Evolutionary conservation across 805 yeast genomes (phyloP).

Genomic region (Saccharomycopsis vini): DNA sequence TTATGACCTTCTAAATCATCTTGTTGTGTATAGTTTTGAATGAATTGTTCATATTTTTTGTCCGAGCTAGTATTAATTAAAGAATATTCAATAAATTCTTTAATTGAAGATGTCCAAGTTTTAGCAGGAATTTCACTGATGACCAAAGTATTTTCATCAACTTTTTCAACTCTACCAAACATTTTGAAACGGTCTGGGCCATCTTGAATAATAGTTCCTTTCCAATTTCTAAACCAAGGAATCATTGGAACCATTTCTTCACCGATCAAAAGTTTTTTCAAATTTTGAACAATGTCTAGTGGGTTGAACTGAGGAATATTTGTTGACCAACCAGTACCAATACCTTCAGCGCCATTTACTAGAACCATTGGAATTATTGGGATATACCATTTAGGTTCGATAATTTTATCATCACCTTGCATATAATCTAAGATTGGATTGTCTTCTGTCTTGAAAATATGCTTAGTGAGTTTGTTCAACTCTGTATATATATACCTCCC

Average conservation of each 20-base stretch:
- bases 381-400: slow-evolving; percentile 91
- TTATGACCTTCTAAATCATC: slow-evolving; percentile 67
- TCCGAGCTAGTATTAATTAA: slow-evolving; percentile 48
- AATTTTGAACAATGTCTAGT: slow-evolving; percentile 63
- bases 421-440: slow-evolving; percentile 68
- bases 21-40: slow-evolving; percentile 45
- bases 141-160: slow-evolving; percentile 71
- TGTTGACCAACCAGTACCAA: slow-evolving; percentile 99
- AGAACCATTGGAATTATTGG: slow-evolving; percentile 94
- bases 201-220: slow-evolving; percentile 61
- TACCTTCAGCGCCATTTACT: slow-evolving; percentile 95
- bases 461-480: slow-evolving; percentile 63
- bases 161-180: slow-evolving; percentile 71
- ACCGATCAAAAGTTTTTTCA: slow-evolving; percentile 63
- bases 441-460: slow-evolving; percentile 71
- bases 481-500: slow-evolving; percentile 93
- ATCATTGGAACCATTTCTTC: slow-evolving; percentile 63
- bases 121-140: slow-evolving; percentile 90
- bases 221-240: slow-evolving; percentile 98
- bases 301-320: slow-evolving; percentile 89
- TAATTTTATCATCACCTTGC: slow-evolving; percentile 87
- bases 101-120: slow-evolving; percentile 87
- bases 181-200: slow-evolving; percentile 64
- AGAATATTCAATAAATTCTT: slow-evolving; percentile 50
- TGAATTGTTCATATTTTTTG: slow-evolving; percentile 30